These are phyloP conservation scores for Schizopora paradoxa DNA, from an alignment of 1,284 basidiomycete species.

Conservation along the genomic window DNA sequence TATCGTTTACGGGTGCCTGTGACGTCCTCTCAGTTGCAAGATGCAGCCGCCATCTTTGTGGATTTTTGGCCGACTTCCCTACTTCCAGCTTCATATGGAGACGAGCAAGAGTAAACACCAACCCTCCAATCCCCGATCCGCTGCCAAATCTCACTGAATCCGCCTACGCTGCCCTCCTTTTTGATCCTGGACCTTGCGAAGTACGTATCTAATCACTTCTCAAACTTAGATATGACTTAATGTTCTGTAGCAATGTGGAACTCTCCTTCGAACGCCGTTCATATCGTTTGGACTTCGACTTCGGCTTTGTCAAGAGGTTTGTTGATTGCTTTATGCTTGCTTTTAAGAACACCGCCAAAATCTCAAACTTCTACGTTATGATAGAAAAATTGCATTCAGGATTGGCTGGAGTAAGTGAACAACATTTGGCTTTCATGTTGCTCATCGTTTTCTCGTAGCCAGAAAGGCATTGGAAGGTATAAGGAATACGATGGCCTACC, in stretches of 20 bases:
- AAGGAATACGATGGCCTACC: too few relatives aligned
- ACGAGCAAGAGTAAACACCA: conserved; percentile 33
- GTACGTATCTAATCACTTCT: conserved; percentile 31
- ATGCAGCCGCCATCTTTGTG: conserved; percentile 42
- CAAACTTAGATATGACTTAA: neutral
- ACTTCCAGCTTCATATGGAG: conserved; percentile 47
- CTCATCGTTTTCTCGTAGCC: too few relatives aligned
- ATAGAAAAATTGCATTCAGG: conserved; percentile 26
- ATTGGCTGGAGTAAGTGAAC: too few relatives aligned
- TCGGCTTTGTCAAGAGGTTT: conserved; percentile 40
- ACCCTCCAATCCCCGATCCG: conserved; percentile 41
- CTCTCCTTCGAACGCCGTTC: conserved; percentile 32
- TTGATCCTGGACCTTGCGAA: conserved; percentile 52
- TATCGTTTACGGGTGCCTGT: conserved; percentile 35
- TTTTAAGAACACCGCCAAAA: neutral
- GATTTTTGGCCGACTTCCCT: conserved; percentile 37
- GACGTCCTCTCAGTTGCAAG: conserved; percentile 45
- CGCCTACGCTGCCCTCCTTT: conserved; percentile 55
- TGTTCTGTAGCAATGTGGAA: conserved; percentile 20
- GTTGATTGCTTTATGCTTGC: conserved; percentile 21
- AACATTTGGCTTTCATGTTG: too few relatives aligned
- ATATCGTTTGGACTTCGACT: conserved; percentile 40
- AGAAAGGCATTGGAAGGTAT: too few relatives aligned
- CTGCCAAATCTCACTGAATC: conserved; percentile 34
- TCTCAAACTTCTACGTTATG: conserved; percentile 27